Percentiles rank a stretch among this genome's conserved stretches.
phyloP scores from a whole-genome alignment of 192 early-diverging fungal species.

The Coemansia sp. region DNA sequence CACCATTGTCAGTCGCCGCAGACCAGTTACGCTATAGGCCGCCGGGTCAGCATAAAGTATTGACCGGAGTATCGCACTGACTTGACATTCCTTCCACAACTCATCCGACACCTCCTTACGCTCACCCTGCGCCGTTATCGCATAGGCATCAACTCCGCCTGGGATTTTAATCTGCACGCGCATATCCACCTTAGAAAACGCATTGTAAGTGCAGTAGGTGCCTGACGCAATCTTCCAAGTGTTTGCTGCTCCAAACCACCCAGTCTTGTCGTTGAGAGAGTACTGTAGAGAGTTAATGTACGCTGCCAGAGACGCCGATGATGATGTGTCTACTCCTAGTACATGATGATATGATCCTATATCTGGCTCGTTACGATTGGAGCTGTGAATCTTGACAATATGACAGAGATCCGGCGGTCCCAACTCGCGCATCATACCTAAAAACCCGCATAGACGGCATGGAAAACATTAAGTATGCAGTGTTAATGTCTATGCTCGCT shows the following conservation, averaged over 20 bases:
- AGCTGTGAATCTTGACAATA: slow-evolving; percentile 85
- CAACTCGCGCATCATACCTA: slow-evolving; percentile 84
- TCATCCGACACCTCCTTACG: slow-evolving; percentile 70
- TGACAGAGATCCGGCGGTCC: slow-evolving; percentile 98
- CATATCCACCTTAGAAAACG: slow-evolving; percentile 94
- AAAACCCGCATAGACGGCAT: background rate
- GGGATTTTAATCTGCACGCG: slow-evolving; percentile 98
- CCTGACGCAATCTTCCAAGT: slow-evolving; percentile 66
- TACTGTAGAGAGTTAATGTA: slow-evolving; percentile 96
- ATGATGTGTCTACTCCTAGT: slow-evolving; percentile 79
- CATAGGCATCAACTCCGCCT: slow-evolving; percentile 93
- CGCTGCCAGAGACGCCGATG: slow-evolving; percentile 94
- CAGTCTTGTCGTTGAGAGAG: slow-evolving; percentile 42
- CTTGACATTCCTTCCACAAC: slow-evolving; percentile 89
- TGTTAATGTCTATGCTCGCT: no score
- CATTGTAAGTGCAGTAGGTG: slow-evolving; percentile 94
- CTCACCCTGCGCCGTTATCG: slow-evolving; percentile 86
- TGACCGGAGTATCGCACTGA: slow-evolving; percentile 85
- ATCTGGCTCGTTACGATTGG: slow-evolving; percentile 42
- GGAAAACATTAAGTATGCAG: no score
- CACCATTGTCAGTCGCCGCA: slow-evolving; percentile 88
- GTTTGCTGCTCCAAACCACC: slow-evolving; percentile 52
- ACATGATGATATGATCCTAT: slow-evolving; percentile 82
- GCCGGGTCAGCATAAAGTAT: slow-evolving; percentile 88
- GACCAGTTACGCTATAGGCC: slow-evolving; percentile 81